Evolutionary conservation across 345 rosid species (phyloP), one percentile per base, ranked within the genome.

Genomic region (Acer campestre): DNA sequence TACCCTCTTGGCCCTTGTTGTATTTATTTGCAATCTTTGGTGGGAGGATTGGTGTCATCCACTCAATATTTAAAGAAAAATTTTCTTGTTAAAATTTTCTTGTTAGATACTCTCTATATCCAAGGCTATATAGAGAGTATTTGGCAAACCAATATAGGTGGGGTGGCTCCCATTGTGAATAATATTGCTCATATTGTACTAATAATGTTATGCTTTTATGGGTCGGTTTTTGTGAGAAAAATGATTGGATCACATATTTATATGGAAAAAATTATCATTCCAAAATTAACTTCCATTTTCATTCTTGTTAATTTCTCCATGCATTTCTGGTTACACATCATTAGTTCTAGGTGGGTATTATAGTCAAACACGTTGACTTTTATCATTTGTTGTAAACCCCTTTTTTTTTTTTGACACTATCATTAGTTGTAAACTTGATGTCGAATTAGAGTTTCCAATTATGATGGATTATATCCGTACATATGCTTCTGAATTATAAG

Each of bases 41-140:
- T 86, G 87, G 81, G 79, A 46, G 79, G 48, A 73, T 76, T 73
- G 68, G 79, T 56, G 81, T 76, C 81, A 77, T 80, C 78, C 83
- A 81, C 84, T 83, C 67, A 35, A 35, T 35, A 82, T 79, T 53
- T 55, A 74, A 67, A 61, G 72, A 46, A 59, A 17, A 53, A 10
- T 13, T 22, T 35, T 11, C 4, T 38, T 55, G 16, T 18, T 35
- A 59, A 63, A 67, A 20, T 9, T 58, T n/a, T n/a, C n/a, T n/a
- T n/a, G n/a, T n/a, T n/a, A n/a, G n/a, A n/a, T n/a, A n/a, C n/a
- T n/a, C n/a, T n/a, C n/a, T n/a, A n/a, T n/a, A n/a, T 70, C 75
- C 18, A 51, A 7, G 20, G 61, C 18, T 16, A 53, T 49, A 7
- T 66, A 68, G n/a, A 46, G 61, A 68, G 53, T 38, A 70, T 25